Evolutionary conservation across 495 filamentous ascomycete species (phyloP).

Genomic region (Annulohypoxylon moriforme): DNA sequence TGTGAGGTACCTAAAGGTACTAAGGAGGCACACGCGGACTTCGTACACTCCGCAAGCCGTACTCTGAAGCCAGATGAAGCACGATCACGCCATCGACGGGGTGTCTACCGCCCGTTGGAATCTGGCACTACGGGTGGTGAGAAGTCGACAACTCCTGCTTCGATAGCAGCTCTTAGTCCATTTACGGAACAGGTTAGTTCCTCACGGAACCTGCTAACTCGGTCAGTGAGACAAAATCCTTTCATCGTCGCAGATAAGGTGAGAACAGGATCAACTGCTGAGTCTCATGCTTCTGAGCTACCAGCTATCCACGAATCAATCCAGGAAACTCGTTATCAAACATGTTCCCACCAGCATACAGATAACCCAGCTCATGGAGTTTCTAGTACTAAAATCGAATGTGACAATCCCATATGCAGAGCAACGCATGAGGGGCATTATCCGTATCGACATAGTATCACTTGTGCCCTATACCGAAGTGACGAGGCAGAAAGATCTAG

Average conservation of each 20-base stretch:
- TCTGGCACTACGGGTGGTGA: background rate
- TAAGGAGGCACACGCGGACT: conserved; percentile 25
- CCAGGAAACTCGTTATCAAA: conserved; percentile 4
- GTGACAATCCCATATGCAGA: conserved; percentile 46
- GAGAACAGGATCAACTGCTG: background rate
- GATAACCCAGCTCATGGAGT: conserved; percentile 6
- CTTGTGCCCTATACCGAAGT: conserved; percentile 39
- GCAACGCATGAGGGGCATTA: conserved; percentile 50
- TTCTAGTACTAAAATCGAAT: conserved; percentile 30
- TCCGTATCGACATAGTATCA: conserved; percentile 48
- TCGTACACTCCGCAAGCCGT: conserved; percentile 24
- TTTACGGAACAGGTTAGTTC: background rate
- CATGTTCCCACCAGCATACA: background rate
- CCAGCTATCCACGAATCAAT: background rate
- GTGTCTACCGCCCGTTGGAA: background rate
- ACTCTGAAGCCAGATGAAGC: conserved; percentile 1
- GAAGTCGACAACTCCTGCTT: background rate
- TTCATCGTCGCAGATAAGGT: conserved; percentile 20
- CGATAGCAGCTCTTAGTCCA: background rate
- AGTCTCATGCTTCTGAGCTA: background rate
- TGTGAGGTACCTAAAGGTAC: conserved; percentile 40
- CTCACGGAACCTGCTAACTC: background rate
- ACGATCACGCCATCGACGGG: background rate
- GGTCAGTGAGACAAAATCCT: conserved; percentile 19
- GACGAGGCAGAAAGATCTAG: conserved; percentile 40